Evolutionary conservation across 805 yeast genomes (phyloP), one percentile per base, ranked within the genome.

Genomic region (Candida takata): DNA sequence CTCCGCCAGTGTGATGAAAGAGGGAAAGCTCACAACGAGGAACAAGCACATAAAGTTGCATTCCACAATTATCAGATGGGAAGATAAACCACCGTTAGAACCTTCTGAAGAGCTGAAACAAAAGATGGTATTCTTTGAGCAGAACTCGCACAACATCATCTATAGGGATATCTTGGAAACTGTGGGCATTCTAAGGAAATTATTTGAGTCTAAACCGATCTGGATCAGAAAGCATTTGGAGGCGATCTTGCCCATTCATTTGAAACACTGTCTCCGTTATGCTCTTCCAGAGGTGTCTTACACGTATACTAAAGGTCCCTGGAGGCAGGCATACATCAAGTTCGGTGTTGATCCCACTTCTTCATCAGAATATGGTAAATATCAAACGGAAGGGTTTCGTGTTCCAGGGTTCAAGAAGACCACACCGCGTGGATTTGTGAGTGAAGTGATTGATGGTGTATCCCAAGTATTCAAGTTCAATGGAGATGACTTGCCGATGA

Each of bases 241-340:
- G 37, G 64, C 69, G 6, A 62, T 77, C 34, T 62, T 78, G 4
- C 80, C 84, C 0, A 52, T 55, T 16, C 42, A 65, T 49, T 37
- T 62, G 57, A 44, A 61, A 57, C 47, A 55, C 57, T 51, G 75
- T 51, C 44, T 90, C 29, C 78, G 82, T 47, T 78, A 72, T 43
- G 94, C 96, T 0, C 57, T 92, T 33, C 95, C 97, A 0, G 80
- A 84, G 54, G 82, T 86, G 0, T 72, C 95, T 0, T 92, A 77
- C 54, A 71, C 85, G 28, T 83, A 78, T 54, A 76, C 82, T 25
- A 83, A 82, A 51, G 98, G 98, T 0, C 98, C 97, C 0, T 92
- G 95, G 95, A 70, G 97, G 48, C 86, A 85, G 41, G 75, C 92
- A 9, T 86, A 81, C 54, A 77, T 87, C 30, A 72, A 65, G 45